Conservation (phyloP, 2,329 filamentous ascomycete species). For the Colletotrichum chlorophyti region DNA sequence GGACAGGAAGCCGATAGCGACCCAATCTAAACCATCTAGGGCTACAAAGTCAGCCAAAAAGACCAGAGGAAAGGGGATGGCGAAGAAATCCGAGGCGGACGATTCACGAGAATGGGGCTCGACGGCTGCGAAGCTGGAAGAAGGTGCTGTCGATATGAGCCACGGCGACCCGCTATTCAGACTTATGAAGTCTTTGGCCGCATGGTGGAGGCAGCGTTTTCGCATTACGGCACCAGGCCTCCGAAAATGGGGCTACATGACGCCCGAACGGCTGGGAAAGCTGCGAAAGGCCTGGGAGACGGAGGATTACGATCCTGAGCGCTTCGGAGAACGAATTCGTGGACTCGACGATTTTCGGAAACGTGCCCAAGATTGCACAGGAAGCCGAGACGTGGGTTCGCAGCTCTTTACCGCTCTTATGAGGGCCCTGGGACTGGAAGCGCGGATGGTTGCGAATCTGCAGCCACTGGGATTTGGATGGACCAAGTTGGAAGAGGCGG, state of each 20-base stretch:
- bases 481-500: conserved; percentile 84
- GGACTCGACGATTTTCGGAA: conserved; percentile 71
- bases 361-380: conserved; percentile 72
- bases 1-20: conserved; percentile 45
- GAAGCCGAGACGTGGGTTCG: conserved; percentile 86
- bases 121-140: conserved; percentile 72
- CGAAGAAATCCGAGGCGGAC: conserved; percentile 38
- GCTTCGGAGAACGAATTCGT: conserved; percentile 80
- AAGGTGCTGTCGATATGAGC: conserved; percentile 77
- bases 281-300: conserved; percentile 74
- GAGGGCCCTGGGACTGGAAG: conserved; percentile 80
- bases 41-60: conserved; percentile 36
- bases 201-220: conserved; percentile 91
- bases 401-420: conserved; percentile 90
- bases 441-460: conserved; percentile 82
- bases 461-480: conserved; percentile 91
- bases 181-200: conserved; percentile 76
- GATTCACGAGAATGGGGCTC: conserved; percentile 72
- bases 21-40: conserved; percentile 37
- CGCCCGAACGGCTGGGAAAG: conserved; percentile 76
- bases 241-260: conserved; percentile 89
- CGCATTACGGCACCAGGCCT: conserved; percentile 78
- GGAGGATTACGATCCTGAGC: conserved; percentile 64
- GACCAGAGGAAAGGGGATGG: conserved; percentile 46
- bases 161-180: conserved; percentile 81